Evolutionary conservation across 768 basidiomycete genomes (phyloP), one percentile per base, ranked within the genome.

Genomic region (Boletus pseudo-olivaceus): DNA sequence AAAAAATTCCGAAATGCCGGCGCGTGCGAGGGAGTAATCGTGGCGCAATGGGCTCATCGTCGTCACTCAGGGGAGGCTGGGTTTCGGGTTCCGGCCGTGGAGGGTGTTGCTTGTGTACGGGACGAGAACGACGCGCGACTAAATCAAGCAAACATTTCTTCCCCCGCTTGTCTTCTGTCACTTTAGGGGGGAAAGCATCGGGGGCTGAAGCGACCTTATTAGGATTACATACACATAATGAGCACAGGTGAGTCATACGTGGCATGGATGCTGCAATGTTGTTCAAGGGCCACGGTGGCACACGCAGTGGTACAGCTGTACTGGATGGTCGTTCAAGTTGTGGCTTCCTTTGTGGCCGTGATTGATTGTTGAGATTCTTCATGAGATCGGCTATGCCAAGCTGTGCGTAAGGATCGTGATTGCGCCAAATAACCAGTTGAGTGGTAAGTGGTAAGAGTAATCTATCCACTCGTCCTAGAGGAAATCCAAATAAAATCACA

Each of bases 1-100:
- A 74, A 50, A 75, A 73, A 51, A 74, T 75, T 44, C 73, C 73
- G 42, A 74, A 74, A 42, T 65, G 60, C 43, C 62, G 63, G 33
- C 63, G 63, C 11, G 48, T 44, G 40, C 57, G 65, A 32, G 61
- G 30, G 6, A 59, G 39, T 9, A 54, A 47, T 27, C 63, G 62
- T 20, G 44, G 37, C n/a, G 38, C n/a, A 26, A 32, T 37, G 4
- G 60, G 50, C 26, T 49, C 45, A 34, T 54, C 62, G 4, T 62
- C 58, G 15, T 47, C 59, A 8, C 4, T 14, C 1, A 20, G 17
- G 3, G 38, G 29, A 41, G 53, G 57, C 10, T 58, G 53, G 9
- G 20, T 38, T 29, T 62, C 51, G 9, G 9, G 42, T 29, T 53
- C 58, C 20, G 55, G 62, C 23, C 46, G 57, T 23, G 55, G 29